Percentiles rank a stretch among this genome's conserved stretches.
phyloP scores from a whole-genome alignment of 768 basidiomycete genomes.

The Podaxis sp. region DNA sequence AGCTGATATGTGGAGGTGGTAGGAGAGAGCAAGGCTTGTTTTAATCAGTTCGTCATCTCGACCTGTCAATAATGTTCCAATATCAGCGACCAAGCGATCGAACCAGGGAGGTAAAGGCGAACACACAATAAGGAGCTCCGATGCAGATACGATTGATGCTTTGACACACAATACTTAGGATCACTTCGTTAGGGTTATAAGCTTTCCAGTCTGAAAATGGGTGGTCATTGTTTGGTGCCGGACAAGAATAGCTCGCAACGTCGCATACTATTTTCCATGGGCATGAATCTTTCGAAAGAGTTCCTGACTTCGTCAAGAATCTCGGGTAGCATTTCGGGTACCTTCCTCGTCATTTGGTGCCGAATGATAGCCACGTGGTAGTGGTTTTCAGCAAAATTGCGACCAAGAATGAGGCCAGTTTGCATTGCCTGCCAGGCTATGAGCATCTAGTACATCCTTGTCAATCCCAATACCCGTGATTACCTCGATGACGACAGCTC shows the following conservation, averaged over 20 bases:
- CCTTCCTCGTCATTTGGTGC: constrained; percentile 33
- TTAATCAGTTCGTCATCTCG: constrained; percentile 34
- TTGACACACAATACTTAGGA: constrained; percentile 36
- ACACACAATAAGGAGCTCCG: constrained; percentile 46
- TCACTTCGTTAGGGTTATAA: constrained; percentile 23
- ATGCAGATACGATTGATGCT: constrained; percentile 46
- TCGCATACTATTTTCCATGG: constrained; percentile 23
- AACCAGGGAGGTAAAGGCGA: background rate
- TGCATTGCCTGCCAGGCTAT: constrained; percentile 18
- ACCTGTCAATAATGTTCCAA: constrained; percentile 32
- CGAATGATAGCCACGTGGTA: constrained; percentile 33
- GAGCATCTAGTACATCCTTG: background rate
- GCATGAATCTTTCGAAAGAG: constrained; percentile 39
- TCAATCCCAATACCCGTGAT: constrained; percentile 7
- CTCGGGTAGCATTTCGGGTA: constrained; percentile 34
- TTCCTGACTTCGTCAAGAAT: constrained; percentile 42
- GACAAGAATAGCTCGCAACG: background rate
- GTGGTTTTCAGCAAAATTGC: constrained; percentile 25
- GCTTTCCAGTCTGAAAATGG: constrained; percentile 35
- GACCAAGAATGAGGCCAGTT: constrained; percentile 17
- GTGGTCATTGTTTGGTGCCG: background rate
- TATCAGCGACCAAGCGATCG: background rate
- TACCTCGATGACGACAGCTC: constrained; percentile 29
- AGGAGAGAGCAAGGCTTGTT: constrained; percentile 8
- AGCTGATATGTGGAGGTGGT: constrained; percentile 17